Conservation (phyloP, 2,329 filamentous ascomycete species). For the Teratosphaeria nubilosa region DNA sequence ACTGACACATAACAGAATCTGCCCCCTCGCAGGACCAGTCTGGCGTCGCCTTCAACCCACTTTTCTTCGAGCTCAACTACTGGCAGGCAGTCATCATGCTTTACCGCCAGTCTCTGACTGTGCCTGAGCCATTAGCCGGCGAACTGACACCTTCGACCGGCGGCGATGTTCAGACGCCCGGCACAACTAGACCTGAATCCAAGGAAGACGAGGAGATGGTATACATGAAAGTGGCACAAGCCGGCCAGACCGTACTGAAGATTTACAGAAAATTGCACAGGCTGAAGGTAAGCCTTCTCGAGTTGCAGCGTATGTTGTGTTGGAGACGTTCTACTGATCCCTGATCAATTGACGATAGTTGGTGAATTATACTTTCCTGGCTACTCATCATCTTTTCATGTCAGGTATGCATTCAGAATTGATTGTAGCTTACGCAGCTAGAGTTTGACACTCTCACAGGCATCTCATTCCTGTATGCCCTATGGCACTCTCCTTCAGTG, state of each 20-base stretch:
- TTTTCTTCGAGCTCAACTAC: conserved; percentile 91
- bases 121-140: conserved; percentile 72
- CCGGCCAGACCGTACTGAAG: conserved; percentile 82
- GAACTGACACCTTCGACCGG: conserved; percentile 52
- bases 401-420: conserved; percentile 53
- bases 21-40: conserved; percentile 70
- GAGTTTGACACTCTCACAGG: conserved; percentile 32
- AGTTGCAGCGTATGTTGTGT: background rate
- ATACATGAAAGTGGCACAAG: conserved; percentile 89
- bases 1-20: conserved; percentile 36
- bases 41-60: conserved; percentile 77
- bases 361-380: conserved; percentile 49
- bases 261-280: conserved; percentile 84
- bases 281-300: conserved; percentile 41
- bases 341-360: background rate
- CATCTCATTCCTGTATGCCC: conserved; percentile 89
- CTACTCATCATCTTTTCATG: conserved; percentile 95
- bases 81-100: conserved; percentile 97
- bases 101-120: conserved; percentile 71
- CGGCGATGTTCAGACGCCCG: conserved; percentile 49
- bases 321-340: background rate
- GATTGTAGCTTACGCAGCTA: background rate
- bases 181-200: conserved; percentile 47
- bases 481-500: conserved; percentile 90
- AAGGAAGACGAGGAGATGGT: conserved; percentile 80